A percentile compares a stretch with the other conserved stretches of the same genome.
phyloP scores from a whole-genome alignment of 495 filamentous ascomycete genomes.

The Podospora fimiseda region DNA sequence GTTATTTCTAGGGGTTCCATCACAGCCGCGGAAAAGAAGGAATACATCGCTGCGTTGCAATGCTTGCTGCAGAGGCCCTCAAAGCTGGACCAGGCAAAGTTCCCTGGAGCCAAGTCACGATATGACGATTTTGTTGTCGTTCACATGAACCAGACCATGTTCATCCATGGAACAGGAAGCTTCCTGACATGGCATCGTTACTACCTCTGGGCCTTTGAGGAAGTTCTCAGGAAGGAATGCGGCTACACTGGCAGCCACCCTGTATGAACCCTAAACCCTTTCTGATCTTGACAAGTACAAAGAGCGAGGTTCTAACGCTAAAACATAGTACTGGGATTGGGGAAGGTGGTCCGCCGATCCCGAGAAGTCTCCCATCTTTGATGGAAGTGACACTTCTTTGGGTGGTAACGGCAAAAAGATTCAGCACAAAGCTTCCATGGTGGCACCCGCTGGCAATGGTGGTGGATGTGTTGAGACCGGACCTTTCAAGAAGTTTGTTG shows the following conservation, averaged over 20 bases:
- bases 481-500: slow-evolving; percentile 47
- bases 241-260: slow-evolving; percentile 52
- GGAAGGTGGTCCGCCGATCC: slow-evolving; percentile 44
- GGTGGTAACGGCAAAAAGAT: slow-evolving; percentile 54
- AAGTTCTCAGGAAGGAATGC: slow-evolving; percentile 60
- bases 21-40: slow-evolving; percentile 41
- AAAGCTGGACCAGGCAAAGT: slow-evolving; percentile 31
- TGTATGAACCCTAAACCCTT: slow-evolving; percentile 10
- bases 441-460: slow-evolving; percentile 47
- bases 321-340: slow-evolving; percentile 58
- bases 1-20: slow-evolving; percentile 43
- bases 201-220: slow-evolving; percentile 57
- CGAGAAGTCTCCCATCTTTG: slow-evolving; percentile 55
- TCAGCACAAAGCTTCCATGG: slow-evolving; percentile 20
- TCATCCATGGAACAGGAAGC: slow-evolving; percentile 58
- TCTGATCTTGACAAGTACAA: background rate
- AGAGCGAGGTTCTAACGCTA: background rate
- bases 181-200: slow-evolving; percentile 71
- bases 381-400: slow-evolving; percentile 54
- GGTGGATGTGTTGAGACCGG: slow-evolving; percentile 63
- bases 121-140: slow-evolving; percentile 66
- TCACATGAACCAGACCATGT: slow-evolving; percentile 58
- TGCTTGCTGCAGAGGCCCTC: slow-evolving; percentile 56
- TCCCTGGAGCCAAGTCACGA: slow-evolving; percentile 32
- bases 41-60: slow-evolving; percentile 58